Evolutionary conservation across 768 basidiomycete species (phyloP).

Genomic region (Rhodotorula toruloides): DNA sequence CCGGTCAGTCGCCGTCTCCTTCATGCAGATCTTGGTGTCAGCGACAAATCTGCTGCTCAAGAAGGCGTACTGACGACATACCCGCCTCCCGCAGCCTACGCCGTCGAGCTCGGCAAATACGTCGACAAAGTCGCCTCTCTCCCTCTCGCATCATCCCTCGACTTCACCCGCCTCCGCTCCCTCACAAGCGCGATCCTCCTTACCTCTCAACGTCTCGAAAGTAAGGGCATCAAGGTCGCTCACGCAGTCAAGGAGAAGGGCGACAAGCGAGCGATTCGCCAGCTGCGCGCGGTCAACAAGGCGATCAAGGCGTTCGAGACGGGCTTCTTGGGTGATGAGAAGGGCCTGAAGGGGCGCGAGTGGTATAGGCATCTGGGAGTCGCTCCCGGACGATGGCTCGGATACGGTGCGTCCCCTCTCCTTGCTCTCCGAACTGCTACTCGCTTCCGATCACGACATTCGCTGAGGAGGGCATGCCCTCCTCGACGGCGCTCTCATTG

Average conservation of each 20-base stretch:
- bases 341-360: slow-evolving; percentile 67
- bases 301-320: slow-evolving; percentile 12
- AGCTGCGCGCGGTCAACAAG: background rate
- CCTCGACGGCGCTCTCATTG: too few species aligned
- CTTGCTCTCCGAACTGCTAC: slow-evolving; percentile 32
- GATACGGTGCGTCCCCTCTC: slow-evolving; percentile 60
- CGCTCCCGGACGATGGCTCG: slow-evolving; percentile 59
- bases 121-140: slow-evolving; percentile 29
- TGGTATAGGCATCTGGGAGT: slow-evolving; percentile 84
- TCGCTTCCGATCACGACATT: background rate
- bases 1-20: background rate
- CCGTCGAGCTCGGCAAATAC: slow-evolving; percentile 37
- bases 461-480: background rate
- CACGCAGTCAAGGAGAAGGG: too few species aligned
- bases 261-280: slow-evolving; percentile 13
- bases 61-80: too few species aligned
- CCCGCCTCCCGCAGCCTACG: slow-evolving; percentile 25
- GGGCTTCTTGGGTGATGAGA: slow-evolving; percentile 70
- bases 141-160: slow-evolving; percentile 10
- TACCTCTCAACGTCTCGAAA: background rate
- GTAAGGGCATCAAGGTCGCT: too few species aligned
- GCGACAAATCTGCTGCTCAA: background rate
- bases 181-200: background rate
- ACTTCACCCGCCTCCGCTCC: background rate
- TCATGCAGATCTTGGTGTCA: too few species aligned